A percentile compares a stretch with the other conserved stretches of the same genome.
These are phyloP conservation scores for Fusarium dimerum DNA, from an alignment of 2,329 filamentous ascomycete genomes.

Conservation along the genomic window DNA sequence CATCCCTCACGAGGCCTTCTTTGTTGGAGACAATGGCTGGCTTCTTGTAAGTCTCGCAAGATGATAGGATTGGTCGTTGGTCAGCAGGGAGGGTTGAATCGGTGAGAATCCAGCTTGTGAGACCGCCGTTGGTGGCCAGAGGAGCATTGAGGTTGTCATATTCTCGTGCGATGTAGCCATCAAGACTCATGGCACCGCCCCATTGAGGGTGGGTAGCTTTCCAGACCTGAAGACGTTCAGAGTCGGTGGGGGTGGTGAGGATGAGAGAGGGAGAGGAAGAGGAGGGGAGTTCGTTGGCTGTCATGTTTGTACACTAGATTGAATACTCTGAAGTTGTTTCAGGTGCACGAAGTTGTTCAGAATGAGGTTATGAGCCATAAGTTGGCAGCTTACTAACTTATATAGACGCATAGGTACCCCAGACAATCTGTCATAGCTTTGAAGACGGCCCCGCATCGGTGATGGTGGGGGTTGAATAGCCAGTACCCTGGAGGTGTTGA, in stretches of 20 bases:
- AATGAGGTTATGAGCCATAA: neutral
- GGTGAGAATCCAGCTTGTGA: slow-evolving; percentile 67
- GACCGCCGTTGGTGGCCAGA: slow-evolving; percentile 57
- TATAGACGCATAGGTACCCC: neutral
- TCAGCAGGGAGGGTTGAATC: slow-evolving; percentile 39
- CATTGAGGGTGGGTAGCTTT: slow-evolving; percentile 57
- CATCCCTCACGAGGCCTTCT: slow-evolving; percentile 46
- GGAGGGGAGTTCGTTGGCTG: slow-evolving; percentile 21
- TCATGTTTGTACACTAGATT: slow-evolving; percentile 13
- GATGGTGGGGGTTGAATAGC: slow-evolving; percentile 1
- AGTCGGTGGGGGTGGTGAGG: slow-evolving; percentile 57
- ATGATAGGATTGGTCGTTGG: slow-evolving; percentile 57
- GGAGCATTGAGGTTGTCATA: slow-evolving; percentile 57
- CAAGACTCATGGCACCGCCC: slow-evolving; percentile 55
- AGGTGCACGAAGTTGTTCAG: neutral
- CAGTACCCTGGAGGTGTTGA: slow-evolving; percentile 16
- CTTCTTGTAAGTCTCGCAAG: slow-evolving; percentile 66
- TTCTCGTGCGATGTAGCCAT: slow-evolving; percentile 62
- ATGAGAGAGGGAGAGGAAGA: slow-evolving; percentile 40
- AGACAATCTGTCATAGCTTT: slow-evolving; percentile 6
- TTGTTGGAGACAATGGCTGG: slow-evolving; percentile 48
- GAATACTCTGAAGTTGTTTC: neutral
- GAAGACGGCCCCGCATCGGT: slow-evolving; percentile 8
- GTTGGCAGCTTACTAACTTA: slow-evolving; percentile 1
- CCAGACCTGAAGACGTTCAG: slow-evolving; percentile 58